Conservation (phyloP, 495 filamentous ascomycete species). For the Terfezia boudieri region DNA sequence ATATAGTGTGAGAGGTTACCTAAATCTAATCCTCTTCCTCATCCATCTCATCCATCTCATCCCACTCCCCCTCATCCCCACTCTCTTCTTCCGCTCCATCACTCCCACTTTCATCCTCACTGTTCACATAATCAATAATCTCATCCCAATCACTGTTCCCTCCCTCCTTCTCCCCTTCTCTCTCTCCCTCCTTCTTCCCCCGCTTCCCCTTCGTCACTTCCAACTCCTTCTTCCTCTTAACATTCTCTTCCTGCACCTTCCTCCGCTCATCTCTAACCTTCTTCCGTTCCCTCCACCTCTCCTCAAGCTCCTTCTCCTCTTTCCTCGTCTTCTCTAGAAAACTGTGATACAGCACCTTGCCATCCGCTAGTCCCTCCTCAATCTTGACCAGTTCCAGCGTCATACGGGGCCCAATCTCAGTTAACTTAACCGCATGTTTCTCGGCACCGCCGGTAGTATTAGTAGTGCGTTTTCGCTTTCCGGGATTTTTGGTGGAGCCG, state of each 20-base stretch:
- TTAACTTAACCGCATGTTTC: constrained; percentile 70
- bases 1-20: too few relatives aligned
- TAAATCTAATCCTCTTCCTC: not conserved
- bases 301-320: constrained; percentile 54
- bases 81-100: constrained; percentile 3
- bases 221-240: constrained; percentile 54
- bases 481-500: constrained; percentile 26
- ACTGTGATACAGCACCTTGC: constrained; percentile 95
- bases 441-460: constrained; percentile 24
- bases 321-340: constrained; percentile 60
- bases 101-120: constrained; percentile 4
- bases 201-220: constrained; percentile 28
- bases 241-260: constrained; percentile 64
- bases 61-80: constrained; percentile 1
- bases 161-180: constrained; percentile 34
- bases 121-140: constrained; percentile 12
- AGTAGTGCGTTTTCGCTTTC: constrained; percentile 7
- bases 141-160: constrained; percentile 33
- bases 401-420: constrained; percentile 82
- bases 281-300: constrained; percentile 52
- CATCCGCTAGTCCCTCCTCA: constrained; percentile 77
- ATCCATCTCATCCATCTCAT: not conserved
- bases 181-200: constrained; percentile 19
- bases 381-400: constrained; percentile 80
- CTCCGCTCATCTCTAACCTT: constrained; percentile 64